These are phyloP conservation scores for Trametes cingulata DNA, from an alignment of 768 basidiomycete species.

Conservation along the genomic window DNA sequence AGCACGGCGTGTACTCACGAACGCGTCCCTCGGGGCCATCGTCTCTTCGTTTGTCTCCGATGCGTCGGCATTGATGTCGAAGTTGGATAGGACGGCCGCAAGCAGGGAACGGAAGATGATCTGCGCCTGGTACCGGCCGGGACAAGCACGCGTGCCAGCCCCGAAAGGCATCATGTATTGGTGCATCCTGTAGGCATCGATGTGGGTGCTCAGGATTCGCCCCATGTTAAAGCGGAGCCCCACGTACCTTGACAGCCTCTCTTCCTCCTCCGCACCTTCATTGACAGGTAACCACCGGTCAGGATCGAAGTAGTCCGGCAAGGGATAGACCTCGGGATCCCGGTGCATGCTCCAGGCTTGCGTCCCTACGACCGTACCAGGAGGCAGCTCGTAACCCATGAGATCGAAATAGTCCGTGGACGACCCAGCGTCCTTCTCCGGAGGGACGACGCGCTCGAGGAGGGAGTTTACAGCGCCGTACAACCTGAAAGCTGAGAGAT, in stretches of 20 bases:
- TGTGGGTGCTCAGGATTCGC: too few relatives aligned
- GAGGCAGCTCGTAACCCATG: slow-evolving; percentile 66
- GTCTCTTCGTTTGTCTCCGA: slow-evolving; percentile 60
- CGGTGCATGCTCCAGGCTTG: slow-evolving; percentile 79
- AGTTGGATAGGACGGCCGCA: slow-evolving; percentile 57
- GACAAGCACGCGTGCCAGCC: slow-evolving; percentile 61
- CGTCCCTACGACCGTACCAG: slow-evolving; percentile 65
- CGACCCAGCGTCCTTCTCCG: slow-evolving; percentile 43
- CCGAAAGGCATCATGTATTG: slow-evolving; percentile 72
- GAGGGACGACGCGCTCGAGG: slow-evolving; percentile 67
- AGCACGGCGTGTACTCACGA: slow-evolving; percentile 43
- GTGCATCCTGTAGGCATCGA: slow-evolving; percentile 48
- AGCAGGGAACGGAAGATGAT: slow-evolving; percentile 56
- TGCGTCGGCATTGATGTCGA: slow-evolving; percentile 56
- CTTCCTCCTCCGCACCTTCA: not conserved
- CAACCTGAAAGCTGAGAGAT: slow-evolving; percentile 53
- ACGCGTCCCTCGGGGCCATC: slow-evolving; percentile 73
- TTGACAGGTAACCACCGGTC: slow-evolving; percentile 49
- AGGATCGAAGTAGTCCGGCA: slow-evolving; percentile 66
- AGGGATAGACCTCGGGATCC: slow-evolving; percentile 59
- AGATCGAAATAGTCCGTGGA: slow-evolving; percentile 63
- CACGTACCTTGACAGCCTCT: not conserved
- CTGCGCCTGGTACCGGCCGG: slow-evolving; percentile 65
- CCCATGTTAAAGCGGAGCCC: too few relatives aligned
- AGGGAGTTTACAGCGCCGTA: slow-evolving; percentile 65